Evolutionary conservation across 208 protist genomes (phyloP), one percentile per base, ranked within the genome.

Genomic region (Borovskyia barvae): DNA sequence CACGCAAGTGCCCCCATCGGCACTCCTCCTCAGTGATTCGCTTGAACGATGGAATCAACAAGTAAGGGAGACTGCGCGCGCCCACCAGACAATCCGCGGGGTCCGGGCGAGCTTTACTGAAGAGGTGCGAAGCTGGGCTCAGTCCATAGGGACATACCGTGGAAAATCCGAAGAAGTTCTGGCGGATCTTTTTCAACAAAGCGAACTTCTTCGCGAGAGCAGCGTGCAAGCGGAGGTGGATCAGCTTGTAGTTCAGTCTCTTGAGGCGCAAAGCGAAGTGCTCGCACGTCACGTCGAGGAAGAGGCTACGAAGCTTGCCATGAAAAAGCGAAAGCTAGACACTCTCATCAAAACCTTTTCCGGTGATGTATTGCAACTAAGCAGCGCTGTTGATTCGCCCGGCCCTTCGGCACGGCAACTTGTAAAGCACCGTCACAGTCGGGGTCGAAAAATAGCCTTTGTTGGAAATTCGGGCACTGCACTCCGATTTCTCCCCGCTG

Each of bases 201-300:
- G 52, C n/a, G 64, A 71, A 5, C 24, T 43, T n/a, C 41, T 71
- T 5, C 55, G 64, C 9, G 40, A 64, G 29, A 15, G 14, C 11
- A 64, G 55, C 17, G 33, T 58, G 32, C 55, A 53, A 26, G 40
- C 15, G 6, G 49, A 57, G 33, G 39, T 58, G 48, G 55, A 53
- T n/a, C 47, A 56, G 40, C 37, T 45, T 7, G 17, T 49, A n/a
- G 12, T 71, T 30, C 64, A 54, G 14, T 58, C 55, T 0, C 32
- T 58, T 14, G 40, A 52, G 7, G 55, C 54, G 19, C 55, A 64
- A 20, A 33, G 57, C 8, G 39, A 63, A 22, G 33, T 26, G 11
- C 40, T 71, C 0, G 47, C 51, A 29, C 55, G 25, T 2, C 55
- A 64, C 28, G 48, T 71, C 1, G 33, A 39, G 8, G 32, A 53